These are phyloP conservation scores for Dictyostelium citrinum DNA, from an alignment of 78 protist species.

Conservation along the genomic window DNA sequence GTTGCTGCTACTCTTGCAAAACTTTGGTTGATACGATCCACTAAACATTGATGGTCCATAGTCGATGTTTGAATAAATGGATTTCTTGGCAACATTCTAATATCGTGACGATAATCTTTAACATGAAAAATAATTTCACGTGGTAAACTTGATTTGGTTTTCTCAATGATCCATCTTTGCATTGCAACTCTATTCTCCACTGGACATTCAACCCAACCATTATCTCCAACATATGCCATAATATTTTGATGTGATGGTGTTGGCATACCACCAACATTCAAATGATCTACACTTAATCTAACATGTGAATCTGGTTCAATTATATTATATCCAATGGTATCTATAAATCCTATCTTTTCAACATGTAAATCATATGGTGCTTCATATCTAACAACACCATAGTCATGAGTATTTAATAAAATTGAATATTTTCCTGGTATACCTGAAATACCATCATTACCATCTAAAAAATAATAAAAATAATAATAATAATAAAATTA, in stretches of 20 bases:
- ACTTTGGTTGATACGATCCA: slow-evolving; percentile 55
- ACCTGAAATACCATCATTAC: slow-evolving; percentile 23
- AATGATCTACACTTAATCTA: slow-evolving; percentile 25
- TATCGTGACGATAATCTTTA: slow-evolving; percentile 15
- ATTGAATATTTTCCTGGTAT: neutral
- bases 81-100: slow-evolving; percentile 12
- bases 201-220: slow-evolving; percentile 43
- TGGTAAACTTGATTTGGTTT: neutral
- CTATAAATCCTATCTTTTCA: neutral
- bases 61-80: neutral
- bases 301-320: slow-evolving; percentile 62
- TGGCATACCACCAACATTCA: slow-evolving; percentile 72
- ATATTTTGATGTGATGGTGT: slow-evolving; percentile 61
- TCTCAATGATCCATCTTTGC: neutral
- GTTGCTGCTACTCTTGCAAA: slow-evolving; percentile 31
- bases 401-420: neutral
- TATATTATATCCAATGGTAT: slow-evolving; percentile 43
- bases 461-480: too few species aligned
- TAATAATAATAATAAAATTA: too few species aligned
- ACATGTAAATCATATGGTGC: slow-evolving; percentile 63
- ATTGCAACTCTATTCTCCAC: slow-evolving; percentile 19
- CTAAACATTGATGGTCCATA: slow-evolving; percentile 48
- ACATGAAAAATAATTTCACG: slow-evolving; percentile 6
- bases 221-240: slow-evolving; percentile 20
- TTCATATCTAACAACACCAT: neutral